These are phyloP conservation scores for Anisodus acutangulus DNA, from an alignment of 257 asterid species.

Conservation along the genomic window DNA sequence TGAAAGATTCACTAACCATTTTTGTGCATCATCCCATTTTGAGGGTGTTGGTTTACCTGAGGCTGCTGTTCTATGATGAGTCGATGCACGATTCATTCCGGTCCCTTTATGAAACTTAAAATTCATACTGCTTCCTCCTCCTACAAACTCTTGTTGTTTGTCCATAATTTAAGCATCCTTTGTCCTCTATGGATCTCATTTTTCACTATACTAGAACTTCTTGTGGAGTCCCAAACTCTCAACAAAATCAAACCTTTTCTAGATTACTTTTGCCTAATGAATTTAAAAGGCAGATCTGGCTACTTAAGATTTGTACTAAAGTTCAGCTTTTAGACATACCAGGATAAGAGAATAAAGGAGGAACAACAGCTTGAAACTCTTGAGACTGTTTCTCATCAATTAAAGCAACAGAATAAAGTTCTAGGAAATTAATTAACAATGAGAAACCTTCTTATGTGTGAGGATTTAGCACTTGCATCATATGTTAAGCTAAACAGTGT, in stretches of 20 bases:
- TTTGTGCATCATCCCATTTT: constrained; percentile 98
- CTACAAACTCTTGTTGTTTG: constrained; percentile 48
- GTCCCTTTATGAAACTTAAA: constrained; percentile 70
- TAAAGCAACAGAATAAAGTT: background rate
- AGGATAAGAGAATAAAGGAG: background rate
- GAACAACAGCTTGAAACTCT: background rate
- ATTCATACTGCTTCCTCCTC: constrained; percentile 43
- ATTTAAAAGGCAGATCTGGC: background rate
- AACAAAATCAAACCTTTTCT: background rate
- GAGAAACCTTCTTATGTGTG: constrained; percentile 7
- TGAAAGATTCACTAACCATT: constrained; percentile 91
- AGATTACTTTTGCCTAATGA: background rate
- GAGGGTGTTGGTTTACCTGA: constrained; percentile 88
- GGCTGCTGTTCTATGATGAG: constrained; percentile 53
- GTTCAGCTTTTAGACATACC: background rate
- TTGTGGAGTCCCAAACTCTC: background rate
- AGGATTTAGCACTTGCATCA: background rate
- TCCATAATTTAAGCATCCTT: constrained; percentile 64
- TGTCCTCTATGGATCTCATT: constrained; percentile 83
- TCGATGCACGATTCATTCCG: constrained; percentile 55
- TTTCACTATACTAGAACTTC: constrained; percentile 23
- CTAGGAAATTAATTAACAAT: background rate
- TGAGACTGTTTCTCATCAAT: background rate
- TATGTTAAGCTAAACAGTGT: background rate
- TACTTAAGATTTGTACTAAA: constrained; percentile 4